phyloP scores from a whole-genome alignment of 306 rosid genomes.

The Malus sylvestris region DNA sequence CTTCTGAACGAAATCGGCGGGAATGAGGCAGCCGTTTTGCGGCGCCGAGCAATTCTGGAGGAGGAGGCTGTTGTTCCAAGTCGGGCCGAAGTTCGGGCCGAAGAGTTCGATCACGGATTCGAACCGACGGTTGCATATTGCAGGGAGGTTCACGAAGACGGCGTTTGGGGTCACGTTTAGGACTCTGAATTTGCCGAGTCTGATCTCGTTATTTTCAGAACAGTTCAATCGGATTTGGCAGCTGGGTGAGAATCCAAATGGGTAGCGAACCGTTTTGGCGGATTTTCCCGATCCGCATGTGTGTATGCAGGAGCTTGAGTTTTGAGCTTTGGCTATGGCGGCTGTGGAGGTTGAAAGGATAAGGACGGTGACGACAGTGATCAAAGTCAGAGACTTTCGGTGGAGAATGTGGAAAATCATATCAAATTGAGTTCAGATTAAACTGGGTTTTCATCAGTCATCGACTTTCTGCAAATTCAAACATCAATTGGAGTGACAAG shows the following conservation, averaged over 20 bases:
- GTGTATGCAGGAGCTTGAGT: background rate
- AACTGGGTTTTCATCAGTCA: constrained; percentile 27
- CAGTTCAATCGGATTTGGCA: constrained; percentile 41
- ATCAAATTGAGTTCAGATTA: constrained; percentile 2
- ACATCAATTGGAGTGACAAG: background rate
- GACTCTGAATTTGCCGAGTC: constrained; percentile 31
- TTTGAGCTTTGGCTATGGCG: constrained; percentile 30
- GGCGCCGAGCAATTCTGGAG: constrained; percentile 33
- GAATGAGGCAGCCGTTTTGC: constrained; percentile 32
- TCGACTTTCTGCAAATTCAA: constrained; percentile 16
- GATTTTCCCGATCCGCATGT: constrained; percentile 21
- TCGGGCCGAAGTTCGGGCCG: constrained; percentile 28
- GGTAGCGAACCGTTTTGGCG: constrained; percentile 26
- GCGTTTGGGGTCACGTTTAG: constrained; percentile 37
- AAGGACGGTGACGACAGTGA: background rate
- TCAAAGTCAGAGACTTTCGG: constrained; percentile 7
- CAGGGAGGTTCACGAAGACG: constrained; percentile 44
- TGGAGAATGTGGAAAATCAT: constrained; percentile 3
- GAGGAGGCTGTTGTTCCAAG: constrained; percentile 44
- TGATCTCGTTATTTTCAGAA: background rate
- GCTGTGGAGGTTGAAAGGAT: constrained; percentile 13
- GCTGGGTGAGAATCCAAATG: constrained; percentile 57
- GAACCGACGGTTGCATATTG: constrained; percentile 39
- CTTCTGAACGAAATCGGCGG: constrained; percentile 19
- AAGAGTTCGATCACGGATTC: constrained; percentile 30